Evolutionary conservation across 257 asterid species (phyloP).

Genomic region (Solanum pinnatisectum): DNA sequence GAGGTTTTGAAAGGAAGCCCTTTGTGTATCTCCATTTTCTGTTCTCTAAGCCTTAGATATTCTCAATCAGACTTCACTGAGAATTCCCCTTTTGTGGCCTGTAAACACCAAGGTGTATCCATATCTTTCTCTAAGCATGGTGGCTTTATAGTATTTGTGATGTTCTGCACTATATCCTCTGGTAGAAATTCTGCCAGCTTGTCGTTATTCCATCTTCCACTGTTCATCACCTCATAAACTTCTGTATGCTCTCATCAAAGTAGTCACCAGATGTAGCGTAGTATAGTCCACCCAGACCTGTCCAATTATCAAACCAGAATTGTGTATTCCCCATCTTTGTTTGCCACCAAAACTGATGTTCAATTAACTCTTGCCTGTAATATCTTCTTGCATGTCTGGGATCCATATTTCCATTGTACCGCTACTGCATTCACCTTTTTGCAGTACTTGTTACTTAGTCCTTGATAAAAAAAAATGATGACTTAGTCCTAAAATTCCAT

Average conservation of each 20-base stretch:
- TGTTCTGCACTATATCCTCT: background rate
- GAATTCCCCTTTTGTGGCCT: background rate
- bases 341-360: background rate
- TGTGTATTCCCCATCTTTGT: background rate
- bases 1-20: background rate
- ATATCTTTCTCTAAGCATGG: background rate
- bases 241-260: background rate
- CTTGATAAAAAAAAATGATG: background rate
- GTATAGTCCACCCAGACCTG: background rate
- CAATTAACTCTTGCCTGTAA: background rate
- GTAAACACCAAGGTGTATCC: background rate
- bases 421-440: background rate
- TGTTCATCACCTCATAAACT: background rate
- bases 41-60: background rate
- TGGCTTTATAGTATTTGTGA: background rate
- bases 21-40: background rate
- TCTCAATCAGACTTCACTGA: background rate
- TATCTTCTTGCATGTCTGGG: background rate
- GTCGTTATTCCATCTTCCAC: background rate
- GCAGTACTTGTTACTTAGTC: background rate
- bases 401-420: background rate
- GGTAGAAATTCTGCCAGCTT: background rate
- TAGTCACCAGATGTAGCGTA: background rate
- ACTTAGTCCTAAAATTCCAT: no score
- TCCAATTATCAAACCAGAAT: background rate